These are phyloP conservation scores for Didymella segeticola DNA, from an alignment of 2,329 filamentous ascomycete species.

Conservation along the genomic window DNA sequence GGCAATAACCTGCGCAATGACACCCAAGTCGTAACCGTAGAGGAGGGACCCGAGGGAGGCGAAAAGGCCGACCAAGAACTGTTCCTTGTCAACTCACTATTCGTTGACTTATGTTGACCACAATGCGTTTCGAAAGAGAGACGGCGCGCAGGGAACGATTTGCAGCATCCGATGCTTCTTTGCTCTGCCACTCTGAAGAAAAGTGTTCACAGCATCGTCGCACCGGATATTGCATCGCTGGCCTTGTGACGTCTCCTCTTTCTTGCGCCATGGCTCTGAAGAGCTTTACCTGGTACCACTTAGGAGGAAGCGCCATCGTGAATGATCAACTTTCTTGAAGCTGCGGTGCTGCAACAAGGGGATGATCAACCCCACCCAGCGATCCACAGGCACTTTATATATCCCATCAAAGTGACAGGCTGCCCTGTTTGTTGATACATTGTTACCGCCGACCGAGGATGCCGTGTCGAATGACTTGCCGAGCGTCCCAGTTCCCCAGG, in stretches of 20 bases:
- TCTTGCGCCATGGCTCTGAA: neutral
- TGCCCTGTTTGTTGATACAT: slow-evolving; percentile 7
- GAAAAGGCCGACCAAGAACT: slow-evolving; percentile 66
- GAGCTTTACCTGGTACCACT: slow-evolving; percentile 61
- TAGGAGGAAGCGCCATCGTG: slow-evolving; percentile 62
- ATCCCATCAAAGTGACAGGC: slow-evolving; percentile 3
- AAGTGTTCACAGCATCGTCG: neutral
- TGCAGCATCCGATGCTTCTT: too few relatives aligned
- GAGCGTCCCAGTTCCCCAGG: slow-evolving; percentile 17
- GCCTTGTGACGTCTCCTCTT: neutral
- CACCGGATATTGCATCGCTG: neutral
- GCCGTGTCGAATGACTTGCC: slow-evolving; percentile 12
- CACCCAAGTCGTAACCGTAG: slow-evolving; percentile 66
- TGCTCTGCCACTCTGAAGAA: too few relatives aligned
- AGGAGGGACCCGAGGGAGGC: slow-evolving; percentile 65
- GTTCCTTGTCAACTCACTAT: slow-evolving; percentile 9
- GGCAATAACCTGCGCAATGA: slow-evolving; percentile 64
- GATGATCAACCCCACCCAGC: slow-evolving; percentile 13
- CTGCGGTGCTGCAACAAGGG: slow-evolving; percentile 16
- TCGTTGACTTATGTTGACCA: neutral
- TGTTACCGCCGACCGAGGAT: slow-evolving; percentile 1
- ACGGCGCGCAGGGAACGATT: neutral
- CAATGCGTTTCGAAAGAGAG: neutral
- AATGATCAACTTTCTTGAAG: slow-evolving; percentile 9
- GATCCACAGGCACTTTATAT: slow-evolving; percentile 16